Base-by-base conservation (phyloP, 2,329 filamentous ascomycete genomes). In the Botryosphaeria dothidea region DNA sequence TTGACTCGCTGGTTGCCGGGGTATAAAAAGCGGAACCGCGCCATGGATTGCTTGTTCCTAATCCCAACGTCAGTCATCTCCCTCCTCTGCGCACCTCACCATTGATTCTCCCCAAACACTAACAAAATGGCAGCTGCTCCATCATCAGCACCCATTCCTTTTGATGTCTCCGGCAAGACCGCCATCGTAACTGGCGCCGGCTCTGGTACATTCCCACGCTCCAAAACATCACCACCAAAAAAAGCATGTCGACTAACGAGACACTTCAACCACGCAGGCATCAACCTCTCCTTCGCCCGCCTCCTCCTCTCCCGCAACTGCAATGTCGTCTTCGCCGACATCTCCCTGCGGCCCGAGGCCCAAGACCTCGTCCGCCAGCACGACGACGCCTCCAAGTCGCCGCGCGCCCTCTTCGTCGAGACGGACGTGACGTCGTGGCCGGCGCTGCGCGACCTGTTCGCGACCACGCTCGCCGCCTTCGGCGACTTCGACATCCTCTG, bases 321-420 rank as follows among this genome's bases (percentile, higher is more conserved):
- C 74, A 82, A 79, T 65, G 81, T 84, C 49, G 71, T 84, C 45
- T 73, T 84, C 54, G 82, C 81, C 19, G 82, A 84, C 66, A 72
- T 84, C 3, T 67, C 75, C 19, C 75, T 84, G 0, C 78, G 81
- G 1, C 80, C 80, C 0, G 82, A 84, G 72, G 82, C 82, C 2
- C 72, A 80, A 64, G 67, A 73, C n/a, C 70, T 83, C 2, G 58
- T 82, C 8, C 25, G 34, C 45, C n/a, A 31, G 34, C 36, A 65
- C 45, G 36, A n/a, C n/a, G 69, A 78, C 21, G 58, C 76, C n/a
- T 69, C 68, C 13, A 67, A 67, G 51, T 66, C 66, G 34, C 74
- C 79, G 6, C 70, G 75, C 36, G 81, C 80, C 1, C 70, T 81
- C 3, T 83, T 82, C 67, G 71, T 78, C 23, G 73, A 79, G 67